Base-by-base conservation (phyloP, 805 yeast species). In the Yarrowia osloensis region DNA sequence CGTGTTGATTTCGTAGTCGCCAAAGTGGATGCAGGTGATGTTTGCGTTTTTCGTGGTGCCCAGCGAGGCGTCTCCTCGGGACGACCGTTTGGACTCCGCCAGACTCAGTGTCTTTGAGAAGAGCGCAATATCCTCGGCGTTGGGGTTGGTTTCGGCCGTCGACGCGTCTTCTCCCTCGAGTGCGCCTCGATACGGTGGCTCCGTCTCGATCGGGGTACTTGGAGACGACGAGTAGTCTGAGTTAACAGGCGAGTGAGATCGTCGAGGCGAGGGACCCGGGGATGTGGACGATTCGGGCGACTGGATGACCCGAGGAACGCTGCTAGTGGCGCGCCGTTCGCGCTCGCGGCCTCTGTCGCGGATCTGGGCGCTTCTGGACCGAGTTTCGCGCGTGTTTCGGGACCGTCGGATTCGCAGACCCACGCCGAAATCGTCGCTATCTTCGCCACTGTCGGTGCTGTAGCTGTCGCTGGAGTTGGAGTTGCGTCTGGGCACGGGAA, bases 1-100 rank as follows among this genome's bases (percentile, higher is more conserved):
- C 0, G 97, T 90, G 69, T 88, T 89, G 29, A 95, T 90, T 74
- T 89, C 92, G 75, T 78, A 85, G 50, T 83, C 83, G 39, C 91
- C 85, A 70, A 93, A 86, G 71, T 87, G 91, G 26, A 93, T 87
- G 67, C 84, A 84, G 59, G 83, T 81, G 47, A 89, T 83, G 68
- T 82, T 81, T 26, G 83, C 79, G 28, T 69, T 66, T 26, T 49
- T 67, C 28, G 65, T 65, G 35, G 69, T 29, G 13, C 46, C 52
- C 5, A 52, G 52, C 12, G 63, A 55, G 15, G 49, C 54, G 19
- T 67, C 33, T 66, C 66, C 21, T 19, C 42, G 52, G 83, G 73
- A 42, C 73, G 39, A 42, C 11, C 67, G 67, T 24, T 62, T 44
- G 31, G 26, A 54, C 49, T 61, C 67, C 17, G 68, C 65, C 21